Evolutionary conservation across 345 rosid genomes (phyloP).

Genomic region (Eucalyptus albens): DNA sequence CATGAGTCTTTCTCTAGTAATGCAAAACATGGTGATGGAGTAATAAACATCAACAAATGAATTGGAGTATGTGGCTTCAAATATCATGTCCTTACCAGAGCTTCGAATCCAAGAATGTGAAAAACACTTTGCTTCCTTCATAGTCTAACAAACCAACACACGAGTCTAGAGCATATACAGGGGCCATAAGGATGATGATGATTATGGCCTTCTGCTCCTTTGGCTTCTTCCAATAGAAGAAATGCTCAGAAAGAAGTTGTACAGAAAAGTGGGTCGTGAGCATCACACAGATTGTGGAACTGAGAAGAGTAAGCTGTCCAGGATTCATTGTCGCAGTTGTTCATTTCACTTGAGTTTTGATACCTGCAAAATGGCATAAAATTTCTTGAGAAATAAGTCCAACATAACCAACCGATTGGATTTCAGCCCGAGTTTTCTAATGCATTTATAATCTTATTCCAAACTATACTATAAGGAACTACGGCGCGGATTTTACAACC

Average conservation of each 20-base stretch:
- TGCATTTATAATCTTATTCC: not conserved
- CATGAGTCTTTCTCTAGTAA: not conserved
- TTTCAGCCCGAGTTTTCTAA: not conserved
- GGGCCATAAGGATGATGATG: conserved; percentile 87
- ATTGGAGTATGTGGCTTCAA: not conserved
- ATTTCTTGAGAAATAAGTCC: not conserved
- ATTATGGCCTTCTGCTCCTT: conserved; percentile 96
- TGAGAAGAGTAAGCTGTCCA: conserved; percentile 40
- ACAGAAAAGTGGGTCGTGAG: conserved; percentile 60
- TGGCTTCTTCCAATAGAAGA: conserved; percentile 85
- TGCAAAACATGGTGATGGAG: not conserved
- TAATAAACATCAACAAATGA: not conserved
- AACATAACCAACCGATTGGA: not conserved
- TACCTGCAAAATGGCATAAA: not conserved
- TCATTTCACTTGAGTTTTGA: conserved; percentile 7
- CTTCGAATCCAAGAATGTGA: conserved; percentile 73
- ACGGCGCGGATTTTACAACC: not conserved
- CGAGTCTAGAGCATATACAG: conserved; percentile 66
- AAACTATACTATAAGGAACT: not conserved
- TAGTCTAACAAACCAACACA: conserved; percentile 67
- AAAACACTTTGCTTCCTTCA: conserved; percentile 68
- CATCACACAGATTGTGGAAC: conserved; percentile 57
- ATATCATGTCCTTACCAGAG: conserved; percentile 41
- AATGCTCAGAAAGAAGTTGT: conserved; percentile 72
- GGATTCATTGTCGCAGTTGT: conserved; percentile 15